These are phyloP conservation scores for Crithidia sp. DNA, from an alignment of 208 protist species.

Conservation along the genomic window DNA sequence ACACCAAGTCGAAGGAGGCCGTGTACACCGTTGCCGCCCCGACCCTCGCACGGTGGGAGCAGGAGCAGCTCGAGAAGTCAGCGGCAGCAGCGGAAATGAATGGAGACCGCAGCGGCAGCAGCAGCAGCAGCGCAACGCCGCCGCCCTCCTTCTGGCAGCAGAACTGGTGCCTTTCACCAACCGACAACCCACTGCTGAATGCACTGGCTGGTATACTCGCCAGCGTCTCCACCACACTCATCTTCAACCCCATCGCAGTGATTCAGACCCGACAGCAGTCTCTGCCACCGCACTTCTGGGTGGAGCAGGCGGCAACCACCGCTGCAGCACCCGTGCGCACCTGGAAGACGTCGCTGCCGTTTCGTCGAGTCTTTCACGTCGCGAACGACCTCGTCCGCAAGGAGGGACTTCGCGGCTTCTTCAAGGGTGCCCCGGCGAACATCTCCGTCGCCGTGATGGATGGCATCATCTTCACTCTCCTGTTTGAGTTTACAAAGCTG, in stretches of 20 bases:
- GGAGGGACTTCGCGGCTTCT: slow-evolving; percentile 77
- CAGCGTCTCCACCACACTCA: slow-evolving; percentile 65
- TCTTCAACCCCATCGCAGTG: slow-evolving; percentile 86
- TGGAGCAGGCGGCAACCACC: neutral
- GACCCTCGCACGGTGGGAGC: slow-evolving; percentile 54
- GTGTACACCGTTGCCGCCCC: slow-evolving; percentile 71
- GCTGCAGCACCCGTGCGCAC: slow-evolving; percentile 4
- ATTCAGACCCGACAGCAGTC: slow-evolving; percentile 83
- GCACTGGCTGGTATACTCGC: slow-evolving; percentile 62
- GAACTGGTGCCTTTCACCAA: slow-evolving; percentile 78
- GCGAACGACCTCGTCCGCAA: slow-evolving; percentile 54
- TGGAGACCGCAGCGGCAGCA: neutral
- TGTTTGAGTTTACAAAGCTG: slow-evolving; percentile 90
- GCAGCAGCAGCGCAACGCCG: slow-evolving; percentile 1
- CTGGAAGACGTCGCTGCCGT: slow-evolving; percentile 31
- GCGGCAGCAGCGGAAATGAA: neutral
- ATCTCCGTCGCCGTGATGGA: slow-evolving; percentile 72
- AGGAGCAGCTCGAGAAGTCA: slow-evolving; percentile 20
- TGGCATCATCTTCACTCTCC: slow-evolving; percentile 76
- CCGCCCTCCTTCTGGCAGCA: slow-evolving; percentile 45
- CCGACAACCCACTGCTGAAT: slow-evolving; percentile 86
- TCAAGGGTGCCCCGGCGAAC: slow-evolving; percentile 84
- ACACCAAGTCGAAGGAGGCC: slow-evolving; percentile 72
- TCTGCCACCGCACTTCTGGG: slow-evolving; percentile 44
- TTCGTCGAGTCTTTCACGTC: slow-evolving; percentile 37